These are phyloP conservation scores for Citrullus amarus DNA, from an alignment of 306 rosid genomes.

Conservation along the genomic window DNA sequence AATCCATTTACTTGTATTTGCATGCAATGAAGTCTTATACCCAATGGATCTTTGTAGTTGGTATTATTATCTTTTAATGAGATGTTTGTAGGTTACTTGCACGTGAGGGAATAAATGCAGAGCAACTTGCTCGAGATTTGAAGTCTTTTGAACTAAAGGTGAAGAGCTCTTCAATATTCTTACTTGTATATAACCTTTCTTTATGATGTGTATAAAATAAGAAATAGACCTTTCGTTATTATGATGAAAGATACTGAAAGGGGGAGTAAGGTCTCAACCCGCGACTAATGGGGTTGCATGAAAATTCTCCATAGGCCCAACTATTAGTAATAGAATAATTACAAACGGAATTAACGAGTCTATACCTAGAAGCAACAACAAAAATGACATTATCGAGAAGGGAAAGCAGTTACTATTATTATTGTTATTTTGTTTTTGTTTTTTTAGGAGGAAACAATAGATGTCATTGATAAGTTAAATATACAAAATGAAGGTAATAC, in stretches of 20 bases:
- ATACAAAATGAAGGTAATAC: not conserved
- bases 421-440: too few species aligned
- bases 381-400: not conserved
- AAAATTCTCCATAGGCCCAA: not conserved
- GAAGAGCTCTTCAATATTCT: not conserved
- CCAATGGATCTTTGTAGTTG: not conserved
- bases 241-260: not conserved
- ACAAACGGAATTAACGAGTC: not conserved
- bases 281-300: not conserved
- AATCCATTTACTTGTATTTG: not conserved
- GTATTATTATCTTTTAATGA: not conserved
- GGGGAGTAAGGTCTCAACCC: not conserved
- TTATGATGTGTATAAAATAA: not conserved
- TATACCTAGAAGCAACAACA: not conserved
- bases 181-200: not conserved
- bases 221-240: not conserved
- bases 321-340: not conserved
- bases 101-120: constrained; percentile 94
- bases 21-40: not conserved
- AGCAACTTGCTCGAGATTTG: constrained; percentile 95
- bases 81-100: constrained; percentile 74
- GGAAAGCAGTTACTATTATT: not conserved
- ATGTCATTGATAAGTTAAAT: not conserved
- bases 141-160: constrained; percentile 98
- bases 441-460: not conserved